Evolutionary conservation across 306 rosid species (phyloP).

Genomic region (Cucumis melo): DNA sequence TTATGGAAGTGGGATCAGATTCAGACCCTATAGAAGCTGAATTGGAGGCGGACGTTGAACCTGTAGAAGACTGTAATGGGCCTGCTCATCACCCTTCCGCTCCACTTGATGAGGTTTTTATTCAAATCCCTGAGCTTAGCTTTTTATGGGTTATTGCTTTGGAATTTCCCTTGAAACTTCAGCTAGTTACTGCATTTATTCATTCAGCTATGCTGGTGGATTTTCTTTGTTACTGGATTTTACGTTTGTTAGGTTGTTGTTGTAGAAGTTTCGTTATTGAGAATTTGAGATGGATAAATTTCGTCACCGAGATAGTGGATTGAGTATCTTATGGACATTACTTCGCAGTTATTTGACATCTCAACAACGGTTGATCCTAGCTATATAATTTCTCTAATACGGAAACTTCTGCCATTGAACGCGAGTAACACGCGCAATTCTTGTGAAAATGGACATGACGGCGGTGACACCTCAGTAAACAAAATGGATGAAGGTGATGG

Average conservation of each 20-base stretch:
- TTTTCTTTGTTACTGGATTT: neutral
- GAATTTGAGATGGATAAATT: neutral
- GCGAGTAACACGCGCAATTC: slow-evolving; percentile 8
- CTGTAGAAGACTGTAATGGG: neutral
- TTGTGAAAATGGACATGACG: slow-evolving; percentile 11
- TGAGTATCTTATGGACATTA: neutral
- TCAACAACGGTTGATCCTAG: slow-evolving; percentile 90
- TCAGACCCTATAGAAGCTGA: neutral
- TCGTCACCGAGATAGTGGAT: neutral
- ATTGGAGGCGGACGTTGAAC: neutral
- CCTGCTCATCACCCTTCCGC: slow-evolving; percentile 10
- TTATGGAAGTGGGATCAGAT: slow-evolving; percentile 3
- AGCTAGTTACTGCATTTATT: neutral
- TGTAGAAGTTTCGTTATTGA: neutral
- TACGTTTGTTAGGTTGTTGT: neutral
- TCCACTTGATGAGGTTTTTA: slow-evolving; percentile 8
- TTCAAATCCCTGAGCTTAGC: neutral
- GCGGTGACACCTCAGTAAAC: neutral
- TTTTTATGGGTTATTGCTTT: neutral
- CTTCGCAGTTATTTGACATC: slow-evolving; percentile 67
- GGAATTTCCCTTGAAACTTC: neutral
- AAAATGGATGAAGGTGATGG: slow-evolving; percentile 15
- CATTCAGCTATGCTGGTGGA: neutral
- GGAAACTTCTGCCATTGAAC: slow-evolving; percentile 58
- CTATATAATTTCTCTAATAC: slow-evolving; percentile 70